These are phyloP conservation scores for Curvularia hawaiiensis DNA, from an alignment of 2,329 filamentous ascomycete species.

Conservation along the genomic window DNA sequence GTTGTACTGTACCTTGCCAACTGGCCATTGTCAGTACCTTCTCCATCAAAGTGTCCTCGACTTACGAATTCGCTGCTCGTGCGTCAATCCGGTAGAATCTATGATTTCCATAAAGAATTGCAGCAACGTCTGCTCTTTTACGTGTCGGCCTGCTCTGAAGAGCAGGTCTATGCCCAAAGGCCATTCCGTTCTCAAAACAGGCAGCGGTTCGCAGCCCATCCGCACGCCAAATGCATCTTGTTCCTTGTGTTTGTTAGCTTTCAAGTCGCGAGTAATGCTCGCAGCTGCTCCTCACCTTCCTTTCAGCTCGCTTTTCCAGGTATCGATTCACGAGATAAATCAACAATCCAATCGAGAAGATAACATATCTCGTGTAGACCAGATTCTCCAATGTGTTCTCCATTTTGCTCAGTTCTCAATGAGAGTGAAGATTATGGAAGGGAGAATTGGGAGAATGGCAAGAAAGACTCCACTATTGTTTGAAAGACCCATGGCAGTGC, in stretches of 20 bases:
- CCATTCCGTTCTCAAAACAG: background rate
- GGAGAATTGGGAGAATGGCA: background rate
- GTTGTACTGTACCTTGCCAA: background rate
- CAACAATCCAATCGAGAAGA: background rate
- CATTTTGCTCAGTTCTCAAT: background rate
- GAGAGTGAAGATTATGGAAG: no score
- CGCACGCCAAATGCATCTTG: background rate
- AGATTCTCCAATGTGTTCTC: background rate
- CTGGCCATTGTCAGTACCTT: background rate
- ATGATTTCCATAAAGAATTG: background rate
- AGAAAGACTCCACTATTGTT: background rate
- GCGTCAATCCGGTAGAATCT: background rate
- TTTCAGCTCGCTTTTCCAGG: background rate
- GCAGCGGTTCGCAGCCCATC: background rate
- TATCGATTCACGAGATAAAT: background rate
- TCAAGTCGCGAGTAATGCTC: no score
- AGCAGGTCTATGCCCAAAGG: slow-evolving; percentile 1
- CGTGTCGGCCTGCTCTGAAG: background rate
- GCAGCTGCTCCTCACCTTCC: background rate
- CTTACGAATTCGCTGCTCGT: slow-evolving; percentile 2
- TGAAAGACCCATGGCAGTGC: background rate
- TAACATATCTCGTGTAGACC: background rate
- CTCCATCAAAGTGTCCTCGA: background rate
- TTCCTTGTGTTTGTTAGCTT: background rate
- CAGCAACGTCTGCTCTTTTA: background rate